Base-by-base conservation (phyloP, 331 rosid species). In the Acacia pycnantha region DNA sequence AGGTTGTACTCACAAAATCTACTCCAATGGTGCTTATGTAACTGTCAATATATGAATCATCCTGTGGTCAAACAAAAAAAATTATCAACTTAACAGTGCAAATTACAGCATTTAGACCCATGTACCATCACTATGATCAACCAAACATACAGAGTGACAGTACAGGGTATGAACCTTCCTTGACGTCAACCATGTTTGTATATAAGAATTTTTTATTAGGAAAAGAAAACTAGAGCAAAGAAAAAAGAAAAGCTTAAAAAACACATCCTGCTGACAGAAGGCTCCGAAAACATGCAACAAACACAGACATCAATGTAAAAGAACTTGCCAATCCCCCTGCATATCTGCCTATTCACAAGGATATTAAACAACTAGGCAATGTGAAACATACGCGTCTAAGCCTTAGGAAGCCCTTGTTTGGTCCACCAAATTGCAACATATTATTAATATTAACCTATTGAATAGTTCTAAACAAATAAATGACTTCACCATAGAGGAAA, bases 11-110 rank as follows among this genome's bases (percentile, higher is more conserved):
- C 73, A 96, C 98, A 81, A 96, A 96, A 92, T 96, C 99, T 82
- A 96, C 98, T 78, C 99, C 99, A 85, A 96, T 94, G 82, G 98
- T 96, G 82, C 99, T 96, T 68, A 96, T 90, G 89, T 96, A 96
- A 92, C 98, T 96, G 31, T 96, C 99, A 0, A 91, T 95, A 77
- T 96, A 96, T 7, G 98, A 96, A 78, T 94, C 99, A 81, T 94
- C 98, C 96, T 91, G 88, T 47, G 83, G 12, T 59, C 78, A 59
- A 72, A 72, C 6, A 43, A n/a, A 58, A 51, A 50, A 27, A 58
- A 44, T 61, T 12, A 69, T 11, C 9, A 70, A 24, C 79, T 79
- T 76, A 59, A 47, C n/a, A n/a, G 46, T n/a, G 67, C 62, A 73
- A 41, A 62, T 58, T 50, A 76, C 76, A 3, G 35, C 72, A 78